A percentile compares a stretch with the other conserved stretches of the same genome.
Conservation (phyloP, 805 yeast species). For the Sugiyamaella valdiviana region DNA sequence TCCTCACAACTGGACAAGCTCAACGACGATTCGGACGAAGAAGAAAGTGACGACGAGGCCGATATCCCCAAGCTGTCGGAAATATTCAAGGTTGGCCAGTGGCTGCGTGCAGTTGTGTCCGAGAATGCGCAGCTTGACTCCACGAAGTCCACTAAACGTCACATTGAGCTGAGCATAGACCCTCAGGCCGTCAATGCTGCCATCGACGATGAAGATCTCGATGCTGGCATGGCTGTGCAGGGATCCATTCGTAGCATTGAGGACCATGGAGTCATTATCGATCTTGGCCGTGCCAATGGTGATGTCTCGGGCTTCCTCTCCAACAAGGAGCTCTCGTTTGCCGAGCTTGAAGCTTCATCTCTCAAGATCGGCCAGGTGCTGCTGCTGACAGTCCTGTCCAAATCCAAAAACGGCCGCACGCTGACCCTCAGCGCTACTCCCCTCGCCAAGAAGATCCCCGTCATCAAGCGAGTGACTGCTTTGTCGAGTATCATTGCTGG, state of each 20-base stretch:
- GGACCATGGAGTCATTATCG: conserved; percentile 84
- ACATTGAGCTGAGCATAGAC: conserved; percentile 65
- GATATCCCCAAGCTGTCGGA: conserved; percentile 46
- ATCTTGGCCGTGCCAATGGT: conserved; percentile 50
- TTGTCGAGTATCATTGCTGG: conserved; percentile 86
- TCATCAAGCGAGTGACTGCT: conserved; percentile 54
- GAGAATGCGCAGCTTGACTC: conserved; percentile 38
- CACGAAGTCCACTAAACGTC: conserved; percentile 43
- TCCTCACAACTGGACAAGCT: conserved; percentile 50
- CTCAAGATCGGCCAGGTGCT: conserved; percentile 62
- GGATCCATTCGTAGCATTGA: conserved; percentile 73
- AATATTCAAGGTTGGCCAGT: conserved; percentile 68
- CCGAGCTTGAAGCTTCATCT: conserved; percentile 33
- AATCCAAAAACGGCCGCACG: conserved; percentile 45
- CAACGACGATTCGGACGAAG: conserved; percentile 35
- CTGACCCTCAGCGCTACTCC: conserved; percentile 51
- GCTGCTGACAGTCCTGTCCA: conserved; percentile 51
- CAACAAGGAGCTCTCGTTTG: conserved; percentile 50
- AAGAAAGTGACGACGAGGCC: conserved; percentile 36
- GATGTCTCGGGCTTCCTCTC: conserved; percentile 63
- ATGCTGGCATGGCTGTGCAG: conserved; percentile 60
- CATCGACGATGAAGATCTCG: conserved; percentile 48
- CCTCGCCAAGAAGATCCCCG: conserved; percentile 41
- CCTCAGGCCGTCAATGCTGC: conserved; percentile 63
- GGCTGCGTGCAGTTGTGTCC: conserved; percentile 76